A percentile compares a stretch with the other conserved stretches of the same genome.
Evolutionary conservation across 169 alveolate species (phyloP).

Genomic region (Plasmodium vivax): DNA sequence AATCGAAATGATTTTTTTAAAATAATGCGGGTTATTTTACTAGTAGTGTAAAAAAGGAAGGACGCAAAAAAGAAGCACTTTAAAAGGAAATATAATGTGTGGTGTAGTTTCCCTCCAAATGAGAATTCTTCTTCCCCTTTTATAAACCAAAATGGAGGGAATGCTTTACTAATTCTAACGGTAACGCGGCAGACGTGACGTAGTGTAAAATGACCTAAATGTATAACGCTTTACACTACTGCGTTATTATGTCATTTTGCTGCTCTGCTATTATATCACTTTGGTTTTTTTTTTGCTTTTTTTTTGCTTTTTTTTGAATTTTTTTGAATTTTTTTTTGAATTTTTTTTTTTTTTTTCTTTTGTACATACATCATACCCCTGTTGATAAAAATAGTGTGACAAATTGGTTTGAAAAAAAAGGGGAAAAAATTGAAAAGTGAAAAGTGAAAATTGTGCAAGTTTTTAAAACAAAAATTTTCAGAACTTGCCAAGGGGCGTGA

Average conservation of each 20-base stretch:
- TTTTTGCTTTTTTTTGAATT: not conserved
- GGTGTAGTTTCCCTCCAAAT: not conserved
- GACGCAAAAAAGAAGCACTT: not conserved
- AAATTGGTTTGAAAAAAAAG: not conserved
- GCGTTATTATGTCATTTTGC: not conserved
- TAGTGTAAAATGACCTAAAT: not conserved
- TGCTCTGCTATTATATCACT: not conserved
- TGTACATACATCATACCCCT: not conserved
- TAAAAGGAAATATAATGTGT: conserved; percentile 2
- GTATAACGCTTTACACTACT: not conserved
- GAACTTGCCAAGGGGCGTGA: not conserved
- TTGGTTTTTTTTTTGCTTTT: not conserved
- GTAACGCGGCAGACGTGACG: not conserved
- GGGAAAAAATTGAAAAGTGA: not conserved
- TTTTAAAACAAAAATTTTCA: not conserved
- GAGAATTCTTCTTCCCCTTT: not conserved
- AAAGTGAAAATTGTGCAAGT: not conserved
- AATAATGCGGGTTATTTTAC: not conserved
- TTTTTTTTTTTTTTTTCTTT: not conserved
- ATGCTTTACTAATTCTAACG: not conserved
- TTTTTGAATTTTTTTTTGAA: too few relatives aligned
- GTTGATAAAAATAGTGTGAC: not conserved
- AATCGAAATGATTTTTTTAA: not conserved
- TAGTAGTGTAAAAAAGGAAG: not conserved
- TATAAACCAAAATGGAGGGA: not conserved